Evolutionary conservation across 164 flowering plant species (phyloP).

Genomic region (Piper betle): DNA sequence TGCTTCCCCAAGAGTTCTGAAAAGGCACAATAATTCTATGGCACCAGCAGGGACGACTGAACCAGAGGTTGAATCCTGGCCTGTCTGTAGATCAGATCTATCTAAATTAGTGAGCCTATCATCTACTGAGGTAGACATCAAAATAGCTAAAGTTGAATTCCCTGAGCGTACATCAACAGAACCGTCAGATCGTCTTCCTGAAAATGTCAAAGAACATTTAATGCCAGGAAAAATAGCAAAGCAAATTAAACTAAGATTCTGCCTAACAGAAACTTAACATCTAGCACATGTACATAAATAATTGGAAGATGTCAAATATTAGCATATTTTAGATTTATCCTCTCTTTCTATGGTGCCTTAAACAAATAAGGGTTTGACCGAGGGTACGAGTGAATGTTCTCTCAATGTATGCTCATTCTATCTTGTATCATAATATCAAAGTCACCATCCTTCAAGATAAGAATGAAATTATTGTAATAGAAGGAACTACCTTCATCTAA

Average conservation of each 20-base stretch:
- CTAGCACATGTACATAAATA: no score
- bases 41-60: slow-evolving; percentile 40
- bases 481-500: slow-evolving; percentile 62
- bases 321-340: no score
- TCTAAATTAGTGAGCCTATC: slow-evolving; percentile 38
- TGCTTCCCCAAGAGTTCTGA: slow-evolving; percentile 77
- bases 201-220: slow-evolving; percentile 9
- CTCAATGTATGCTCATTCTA: no score
- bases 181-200: slow-evolving; percentile 50
- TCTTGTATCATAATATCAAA: no score
- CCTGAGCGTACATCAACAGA: slow-evolving; percentile 52
- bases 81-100: slow-evolving; percentile 21
- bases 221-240: not conserved
- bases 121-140: slow-evolving; percentile 35
- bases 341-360: no score
- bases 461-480: not conserved
- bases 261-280: no score
- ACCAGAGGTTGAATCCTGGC: slow-evolving; percentile 20
- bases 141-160: slow-evolving; percentile 19
- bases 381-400: no score
- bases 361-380: no score
- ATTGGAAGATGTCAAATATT: no score
- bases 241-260: not conserved
- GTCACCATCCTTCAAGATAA: not conserved
- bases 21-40: slow-evolving; percentile 55